Conservation (phyloP, 495 filamentous ascomycete genomes). For the Trichocladium antarcticum region DNA sequence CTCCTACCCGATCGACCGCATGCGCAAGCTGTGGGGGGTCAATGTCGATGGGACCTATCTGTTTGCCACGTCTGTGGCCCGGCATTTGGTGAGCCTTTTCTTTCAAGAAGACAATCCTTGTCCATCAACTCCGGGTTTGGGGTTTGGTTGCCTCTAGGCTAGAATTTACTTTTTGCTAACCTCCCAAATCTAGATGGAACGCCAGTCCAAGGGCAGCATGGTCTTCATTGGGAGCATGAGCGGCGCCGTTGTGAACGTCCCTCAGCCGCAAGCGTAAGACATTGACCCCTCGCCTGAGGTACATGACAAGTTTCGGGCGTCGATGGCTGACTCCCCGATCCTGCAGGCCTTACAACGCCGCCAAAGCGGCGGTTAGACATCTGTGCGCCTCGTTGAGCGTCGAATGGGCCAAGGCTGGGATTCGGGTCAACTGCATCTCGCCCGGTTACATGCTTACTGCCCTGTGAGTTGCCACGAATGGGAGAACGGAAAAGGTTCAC, state of each 20-base stretch:
- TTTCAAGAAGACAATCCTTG: too few relatives aligned
- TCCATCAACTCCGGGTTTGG: too few relatives aligned
- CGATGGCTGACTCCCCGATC: background rate
- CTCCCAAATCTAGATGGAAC: constrained; percentile 45
- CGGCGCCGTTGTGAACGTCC: constrained; percentile 82
- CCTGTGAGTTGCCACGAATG: constrained; percentile 51
- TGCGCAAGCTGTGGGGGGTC: constrained; percentile 86
- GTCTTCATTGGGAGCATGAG: constrained; percentile 96
- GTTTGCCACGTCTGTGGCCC: constrained; percentile 73
- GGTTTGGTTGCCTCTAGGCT: too few relatives aligned
- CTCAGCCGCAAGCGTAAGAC: constrained; percentile 69
- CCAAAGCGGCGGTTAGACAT: constrained; percentile 83
- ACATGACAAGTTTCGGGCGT: too few relatives aligned
- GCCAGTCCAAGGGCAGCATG: constrained; percentile 68
- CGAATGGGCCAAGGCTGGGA: constrained; percentile 75
- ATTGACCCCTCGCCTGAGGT: background rate
- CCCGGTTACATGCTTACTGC: constrained; percentile 94
- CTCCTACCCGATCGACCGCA: constrained; percentile 73
- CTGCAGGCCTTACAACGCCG: constrained; percentile 64
- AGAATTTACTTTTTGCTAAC: too few relatives aligned
- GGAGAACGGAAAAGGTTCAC: background rate
- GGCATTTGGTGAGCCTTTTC: constrained; percentile 48
- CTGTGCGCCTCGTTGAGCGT: constrained; percentile 70
- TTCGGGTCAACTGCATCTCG: constrained; percentile 84
- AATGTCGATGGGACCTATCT: constrained; percentile 92